Base-by-base conservation (phyloP, 371 early-diverging fungal species). In the Mortierella sp. region DNA sequence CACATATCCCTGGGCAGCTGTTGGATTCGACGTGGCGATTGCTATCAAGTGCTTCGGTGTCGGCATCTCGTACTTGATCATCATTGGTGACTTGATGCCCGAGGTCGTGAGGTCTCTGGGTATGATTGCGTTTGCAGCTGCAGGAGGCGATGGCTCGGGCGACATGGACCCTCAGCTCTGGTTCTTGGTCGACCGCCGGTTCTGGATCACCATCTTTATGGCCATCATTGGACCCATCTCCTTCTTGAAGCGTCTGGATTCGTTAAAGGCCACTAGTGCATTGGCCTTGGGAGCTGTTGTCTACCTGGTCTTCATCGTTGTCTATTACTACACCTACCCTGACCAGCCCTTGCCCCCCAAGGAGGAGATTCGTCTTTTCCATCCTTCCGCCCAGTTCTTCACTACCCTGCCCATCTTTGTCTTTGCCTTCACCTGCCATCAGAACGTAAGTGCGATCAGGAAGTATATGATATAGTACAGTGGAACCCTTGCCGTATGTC, bases 21-120 rank as follows among this genome's bases (percentile, higher is more conserved):
- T 98, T 27, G 92, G 95, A 56, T 98, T 99, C 83, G 99, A 99
- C 85, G 75, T 95, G 48, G 99, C 99, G 49, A 99, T 99, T 82
- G 99, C 99, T 48, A 90, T 99, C 84, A 99, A 99, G 88, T 99
- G 99, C 87, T 99, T 99, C 91, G 99, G 99, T 41, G 99, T 99
- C 3, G 95, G 97, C n/a, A 91, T 98, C 48, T 98, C 99, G n/a
- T 99, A 99, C 88, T 89, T 99, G 60, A 96, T 99, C 71, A 98
- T 99, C 78, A 93, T 97, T 78, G 98, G 99, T 72, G 98, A 99
- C 70, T 88, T 99, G 75, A 96, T 99, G 94, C 97, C 97, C 1
- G 92, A 94, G 82, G 95, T 97, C 77, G 86, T 86, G n/a, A 75
- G 75, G 3, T 86, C 86, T 3, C 41, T 86, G 43, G 70, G 77